Conservation (phyloP, 208 protist species). For the Trichomonas gallinae region DNA sequence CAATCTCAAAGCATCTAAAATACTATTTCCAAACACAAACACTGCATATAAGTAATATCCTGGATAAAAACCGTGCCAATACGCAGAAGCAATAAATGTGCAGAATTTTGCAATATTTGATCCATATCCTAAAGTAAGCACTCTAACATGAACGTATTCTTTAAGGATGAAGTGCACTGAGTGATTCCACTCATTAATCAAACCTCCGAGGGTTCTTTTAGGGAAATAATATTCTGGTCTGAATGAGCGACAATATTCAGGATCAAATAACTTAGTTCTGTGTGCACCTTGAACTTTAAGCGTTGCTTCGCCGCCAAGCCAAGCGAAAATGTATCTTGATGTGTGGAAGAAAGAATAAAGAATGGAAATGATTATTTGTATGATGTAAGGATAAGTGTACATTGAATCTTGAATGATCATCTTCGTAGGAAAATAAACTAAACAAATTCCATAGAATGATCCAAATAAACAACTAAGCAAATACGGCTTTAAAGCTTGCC, state of each 20-base stretch:
- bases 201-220: background rate
- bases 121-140: background rate
- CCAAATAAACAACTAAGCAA: too few species aligned
- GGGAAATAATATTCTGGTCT: background rate
- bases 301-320: background rate
- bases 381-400: background rate
- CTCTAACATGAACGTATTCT: background rate
- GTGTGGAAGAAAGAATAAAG: background rate
- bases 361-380: background rate
- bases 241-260: background rate
- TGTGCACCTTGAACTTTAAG: background rate
- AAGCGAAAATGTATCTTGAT: background rate
- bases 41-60: background rate
- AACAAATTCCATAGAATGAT: background rate
- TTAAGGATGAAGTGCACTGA: background rate
- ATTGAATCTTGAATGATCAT: background rate
- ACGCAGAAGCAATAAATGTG: background rate
- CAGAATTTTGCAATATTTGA: background rate
- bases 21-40: background rate
- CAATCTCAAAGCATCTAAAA: background rate
- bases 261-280: background rate
- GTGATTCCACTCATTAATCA: background rate
- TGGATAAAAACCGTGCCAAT: background rate
- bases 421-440: background rate
- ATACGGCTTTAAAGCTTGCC: background rate